phyloP scores from a whole-genome alignment of 2,329 filamentous ascomycete species.

The Cytospora piceicola region DNA sequence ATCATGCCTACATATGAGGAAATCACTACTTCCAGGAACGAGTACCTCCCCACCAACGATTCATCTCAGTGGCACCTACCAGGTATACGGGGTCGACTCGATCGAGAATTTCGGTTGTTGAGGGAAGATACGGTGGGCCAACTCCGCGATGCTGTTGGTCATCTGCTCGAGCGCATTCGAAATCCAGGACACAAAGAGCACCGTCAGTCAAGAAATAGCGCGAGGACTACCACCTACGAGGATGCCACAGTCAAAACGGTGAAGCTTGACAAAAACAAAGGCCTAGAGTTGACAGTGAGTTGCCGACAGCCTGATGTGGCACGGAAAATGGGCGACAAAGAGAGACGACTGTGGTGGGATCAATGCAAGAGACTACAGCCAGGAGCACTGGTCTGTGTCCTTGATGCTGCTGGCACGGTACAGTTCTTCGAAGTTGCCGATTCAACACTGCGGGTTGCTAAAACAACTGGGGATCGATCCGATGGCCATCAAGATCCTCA shows the following conservation, averaged over 20 bases:
- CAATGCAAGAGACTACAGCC: conserved; percentile 51
- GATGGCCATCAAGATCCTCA: neutral
- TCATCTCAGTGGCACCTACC: conserved; percentile 44
- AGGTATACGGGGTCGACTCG: conserved; percentile 53
- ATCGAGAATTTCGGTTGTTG: conserved; percentile 59
- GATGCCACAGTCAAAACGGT: conserved; percentile 39
- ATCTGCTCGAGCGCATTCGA: conserved; percentile 43
- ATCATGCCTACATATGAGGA: conserved; percentile 51
- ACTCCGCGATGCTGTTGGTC: conserved; percentile 52
- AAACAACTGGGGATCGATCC: neutral
- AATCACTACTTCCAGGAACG: conserved; percentile 40
- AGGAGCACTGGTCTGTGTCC: conserved; percentile 55
- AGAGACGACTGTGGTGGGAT: conserved; percentile 55
- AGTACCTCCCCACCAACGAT: conserved; percentile 48
- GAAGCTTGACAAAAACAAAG: conserved; percentile 43
- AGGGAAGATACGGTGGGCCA: conserved; percentile 60
- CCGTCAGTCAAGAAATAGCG: conserved; percentile 33
- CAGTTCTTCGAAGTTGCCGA: conserved; percentile 49
- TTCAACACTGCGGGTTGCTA: conserved; percentile 31
- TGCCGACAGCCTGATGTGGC: conserved; percentile 50
- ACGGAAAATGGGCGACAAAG: conserved; percentile 30
- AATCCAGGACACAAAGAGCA: conserved; percentile 11
- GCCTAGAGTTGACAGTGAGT: conserved; percentile 49
- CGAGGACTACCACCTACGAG: conserved; percentile 45
- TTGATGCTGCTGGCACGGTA: conserved; percentile 44